These are phyloP conservation scores for Usnea hakonensis DNA, from an alignment of 495 filamentous ascomycete genomes.

Conservation along the genomic window DNA sequence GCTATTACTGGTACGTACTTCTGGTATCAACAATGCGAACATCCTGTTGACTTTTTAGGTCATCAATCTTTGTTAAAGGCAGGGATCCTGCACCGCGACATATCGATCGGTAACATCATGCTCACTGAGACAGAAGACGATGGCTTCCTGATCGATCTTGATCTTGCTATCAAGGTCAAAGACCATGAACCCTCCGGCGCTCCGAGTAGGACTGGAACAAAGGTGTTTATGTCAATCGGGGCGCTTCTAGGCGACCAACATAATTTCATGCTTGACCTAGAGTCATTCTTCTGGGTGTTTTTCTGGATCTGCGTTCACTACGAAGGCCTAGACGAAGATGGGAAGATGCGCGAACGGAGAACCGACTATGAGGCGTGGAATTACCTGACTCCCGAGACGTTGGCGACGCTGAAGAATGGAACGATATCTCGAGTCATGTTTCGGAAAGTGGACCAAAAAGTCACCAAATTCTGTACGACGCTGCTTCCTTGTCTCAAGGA, in stretches of 20 bases:
- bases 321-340: slow-evolving; percentile 22
- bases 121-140: slow-evolving; percentile 32
- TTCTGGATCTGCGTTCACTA: slow-evolving; percentile 44
- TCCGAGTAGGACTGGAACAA: slow-evolving; percentile 29
- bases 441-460: slow-evolving; percentile 5
- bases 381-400: background rate
- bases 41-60: slow-evolving; percentile 24
- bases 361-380: slow-evolving; percentile 16
- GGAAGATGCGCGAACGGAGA: too few relatives aligned
- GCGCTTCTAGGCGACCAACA: slow-evolving; percentile 23
- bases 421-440: slow-evolving; percentile 13
- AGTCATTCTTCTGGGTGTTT: slow-evolving; percentile 50
- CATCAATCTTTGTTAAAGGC: slow-evolving; percentile 29
- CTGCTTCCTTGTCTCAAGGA: slow-evolving; percentile 18
- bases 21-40: too few relatives aligned
- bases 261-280: slow-evolving; percentile 33
- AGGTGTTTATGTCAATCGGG: slow-evolving; percentile 32
- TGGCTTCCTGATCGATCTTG: slow-evolving; percentile 32
- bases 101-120: slow-evolving; percentile 35
- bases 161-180: slow-evolving; percentile 29
- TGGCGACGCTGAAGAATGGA: slow-evolving; percentile 1
- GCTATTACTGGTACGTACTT: too few relatives aligned
- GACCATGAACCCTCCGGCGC: slow-evolving; percentile 23
- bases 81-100: slow-evolving; percentile 31
- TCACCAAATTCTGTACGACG: slow-evolving; percentile 9